phyloP scores from a whole-genome alignment of 83 land plant species.

The Diphasiastrum complanatum region DNA sequence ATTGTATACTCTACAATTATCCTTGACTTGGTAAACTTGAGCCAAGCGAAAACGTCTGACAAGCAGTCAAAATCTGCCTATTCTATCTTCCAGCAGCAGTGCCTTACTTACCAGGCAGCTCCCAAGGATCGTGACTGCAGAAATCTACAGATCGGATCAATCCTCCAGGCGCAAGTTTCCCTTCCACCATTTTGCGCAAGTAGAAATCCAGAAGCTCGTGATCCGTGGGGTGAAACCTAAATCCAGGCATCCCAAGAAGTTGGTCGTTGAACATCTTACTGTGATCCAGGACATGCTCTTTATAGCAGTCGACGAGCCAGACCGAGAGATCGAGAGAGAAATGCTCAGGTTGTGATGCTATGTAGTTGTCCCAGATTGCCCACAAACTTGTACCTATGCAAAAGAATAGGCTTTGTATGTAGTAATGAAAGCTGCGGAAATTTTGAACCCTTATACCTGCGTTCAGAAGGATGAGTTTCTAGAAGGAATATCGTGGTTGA shows the following conservation, averaged over 20 bases:
- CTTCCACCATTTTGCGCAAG: background rate
- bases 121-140: constrained; percentile 5
- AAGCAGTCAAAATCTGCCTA: background rate
- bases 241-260: constrained; percentile 5
- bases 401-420: too few relatives aligned
- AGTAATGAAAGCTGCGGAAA: too few relatives aligned
- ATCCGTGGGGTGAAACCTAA: constrained; percentile 7
- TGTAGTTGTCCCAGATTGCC: too few relatives aligned
- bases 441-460: too few relatives aligned
- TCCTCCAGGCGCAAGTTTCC: background rate
- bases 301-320: too few relatives aligned
- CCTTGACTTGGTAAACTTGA: background rate
- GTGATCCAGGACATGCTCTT: too few relatives aligned
- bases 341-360: too few relatives aligned
- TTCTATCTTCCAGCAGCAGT: background rate
- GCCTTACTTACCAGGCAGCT: constrained; percentile 1
- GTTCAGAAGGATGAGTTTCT: too few relatives aligned
- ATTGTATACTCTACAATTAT: background rate
- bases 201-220: background rate
- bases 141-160: background rate
- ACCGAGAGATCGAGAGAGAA: too few relatives aligned
- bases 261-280: too few relatives aligned
- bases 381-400: too few relatives aligned
- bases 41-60: background rate
- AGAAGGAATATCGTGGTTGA: too few relatives aligned